Percentiles rank a stretch among this genome's conserved stretches.
Conservation (phyloP, 495 filamentous ascomycete species). For the Neurospora discreta region DNA sequence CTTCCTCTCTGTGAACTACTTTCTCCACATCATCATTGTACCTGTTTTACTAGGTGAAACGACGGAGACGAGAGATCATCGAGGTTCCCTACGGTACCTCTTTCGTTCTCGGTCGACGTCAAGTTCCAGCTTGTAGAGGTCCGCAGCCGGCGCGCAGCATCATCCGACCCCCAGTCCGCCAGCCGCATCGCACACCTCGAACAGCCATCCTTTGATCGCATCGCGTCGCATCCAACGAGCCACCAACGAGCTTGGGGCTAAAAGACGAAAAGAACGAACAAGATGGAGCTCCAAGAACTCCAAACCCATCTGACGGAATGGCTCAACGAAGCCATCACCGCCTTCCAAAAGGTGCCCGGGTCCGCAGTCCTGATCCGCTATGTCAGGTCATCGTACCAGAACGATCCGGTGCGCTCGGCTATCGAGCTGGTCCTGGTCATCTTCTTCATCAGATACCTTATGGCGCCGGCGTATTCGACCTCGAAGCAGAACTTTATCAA, state of each 20-base stretch:
- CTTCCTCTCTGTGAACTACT: neutral
- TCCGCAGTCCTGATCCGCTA: slow-evolving; percentile 92
- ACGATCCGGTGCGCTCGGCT: slow-evolving; percentile 86
- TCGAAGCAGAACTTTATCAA: slow-evolving; percentile 76
- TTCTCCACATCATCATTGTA: neutral
- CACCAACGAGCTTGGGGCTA: neutral
- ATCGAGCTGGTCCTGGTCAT: slow-evolving; percentile 92
- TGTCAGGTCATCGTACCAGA: slow-evolving; percentile 91
- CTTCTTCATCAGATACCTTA: slow-evolving; percentile 87
- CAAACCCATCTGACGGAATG: slow-evolving; percentile 58
- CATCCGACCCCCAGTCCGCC: neutral
- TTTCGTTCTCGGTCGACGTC: neutral
- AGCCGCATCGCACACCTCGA: neutral
- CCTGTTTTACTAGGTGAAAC: neutral
- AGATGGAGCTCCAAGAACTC: slow-evolving; percentile 75
- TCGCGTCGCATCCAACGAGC: neutral
- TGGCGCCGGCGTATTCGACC: slow-evolving; percentile 84
- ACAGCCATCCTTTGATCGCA: neutral
- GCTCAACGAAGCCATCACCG: slow-evolving; percentile 50
- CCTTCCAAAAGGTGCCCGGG: slow-evolving; percentile 83
- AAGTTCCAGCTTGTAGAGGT: too few relatives aligned
- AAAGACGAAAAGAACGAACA: neutral
- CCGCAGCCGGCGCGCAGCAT: neutral
- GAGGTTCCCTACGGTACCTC: neutral
- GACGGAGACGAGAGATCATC: neutral